A percentile compares a stretch with the other conserved stretches of the same genome.
Conservation (phyloP, 2,329 filamentous ascomycete species). For the Aspergillus pseudoglaucus region DNA sequence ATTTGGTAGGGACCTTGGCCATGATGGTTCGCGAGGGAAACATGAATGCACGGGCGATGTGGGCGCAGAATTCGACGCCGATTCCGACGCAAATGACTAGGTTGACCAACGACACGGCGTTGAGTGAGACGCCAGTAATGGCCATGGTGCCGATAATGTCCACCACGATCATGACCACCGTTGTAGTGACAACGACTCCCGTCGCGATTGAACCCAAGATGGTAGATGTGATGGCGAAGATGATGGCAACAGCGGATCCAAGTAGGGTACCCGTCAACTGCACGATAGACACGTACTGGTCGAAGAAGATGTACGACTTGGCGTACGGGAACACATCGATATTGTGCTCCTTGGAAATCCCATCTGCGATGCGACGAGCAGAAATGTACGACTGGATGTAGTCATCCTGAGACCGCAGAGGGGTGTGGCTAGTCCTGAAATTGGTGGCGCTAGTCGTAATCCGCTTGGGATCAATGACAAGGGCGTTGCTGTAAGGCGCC, state of each 20-base stretch:
- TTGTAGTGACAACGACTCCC: constrained; percentile 72
- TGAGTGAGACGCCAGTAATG: constrained; percentile 77
- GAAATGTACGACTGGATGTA: constrained; percentile 88
- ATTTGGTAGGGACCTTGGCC: constrained; percentile 69
- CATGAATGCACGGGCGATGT: constrained; percentile 92
- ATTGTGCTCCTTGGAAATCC: constrained; percentile 64
- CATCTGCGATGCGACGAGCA: constrained; percentile 77
- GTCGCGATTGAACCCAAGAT: constrained; percentile 81
- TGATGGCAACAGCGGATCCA: constrained; percentile 75
- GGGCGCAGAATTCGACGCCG: constrained; percentile 92
- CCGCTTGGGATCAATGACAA: constrained; percentile 66
- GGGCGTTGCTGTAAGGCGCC: constrained; percentile 76
- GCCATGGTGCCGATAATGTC: constrained; percentile 97
- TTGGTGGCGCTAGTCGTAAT: constrained; percentile 72
- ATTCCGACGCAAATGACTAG: constrained; percentile 96
- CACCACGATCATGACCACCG: constrained; percentile 86
- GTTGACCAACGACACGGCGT: constrained; percentile 92
- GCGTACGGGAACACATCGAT: constrained; percentile 92
- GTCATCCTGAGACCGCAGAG: constrained; percentile 78
- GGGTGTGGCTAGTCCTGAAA: constrained; percentile 85
- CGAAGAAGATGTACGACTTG: constrained; percentile 98
- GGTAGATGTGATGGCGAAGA: constrained; percentile 70
- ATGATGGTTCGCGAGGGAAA: constrained; percentile 80
- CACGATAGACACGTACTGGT: constrained; percentile 86
- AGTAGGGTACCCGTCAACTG: constrained; percentile 71